Conservation (phyloP, 2,329 filamentous ascomycete species). For the Penicillium verrucosum region DNA sequence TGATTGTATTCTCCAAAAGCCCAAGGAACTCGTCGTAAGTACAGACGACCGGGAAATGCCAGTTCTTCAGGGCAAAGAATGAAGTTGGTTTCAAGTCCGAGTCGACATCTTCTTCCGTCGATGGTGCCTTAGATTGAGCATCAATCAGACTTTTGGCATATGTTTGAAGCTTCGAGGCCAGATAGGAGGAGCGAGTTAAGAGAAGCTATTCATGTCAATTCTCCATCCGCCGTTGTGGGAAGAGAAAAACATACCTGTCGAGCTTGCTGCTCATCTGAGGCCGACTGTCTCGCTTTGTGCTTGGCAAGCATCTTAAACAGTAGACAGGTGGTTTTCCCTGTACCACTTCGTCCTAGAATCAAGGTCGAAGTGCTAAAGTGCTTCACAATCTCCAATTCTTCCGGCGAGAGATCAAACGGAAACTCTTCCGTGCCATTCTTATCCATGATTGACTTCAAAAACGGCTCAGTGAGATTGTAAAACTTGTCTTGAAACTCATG, state of each 20-base stretch:
- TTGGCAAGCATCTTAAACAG: slow-evolving; percentile 30
- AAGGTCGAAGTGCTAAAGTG: slow-evolving; percentile 26
- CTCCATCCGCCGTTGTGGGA: background rate
- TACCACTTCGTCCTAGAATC: slow-evolving; percentile 33
- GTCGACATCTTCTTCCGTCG: background rate
- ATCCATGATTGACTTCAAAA: slow-evolving; percentile 21
- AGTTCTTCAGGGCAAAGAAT: slow-evolving; percentile 19
- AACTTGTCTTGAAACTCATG: slow-evolving; percentile 24
- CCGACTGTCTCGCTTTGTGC: slow-evolving; percentile 16
- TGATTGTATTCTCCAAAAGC: slow-evolving; percentile 21
- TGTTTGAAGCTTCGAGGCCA: slow-evolving; percentile 27
- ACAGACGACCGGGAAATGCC: slow-evolving; percentile 30
- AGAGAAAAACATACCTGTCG: slow-evolving; percentile 15
- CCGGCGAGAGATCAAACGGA: slow-evolving; percentile 31
- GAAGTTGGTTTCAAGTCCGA: slow-evolving; percentile 7
- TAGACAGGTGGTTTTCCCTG: slow-evolving; percentile 34
- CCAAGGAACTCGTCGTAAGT: slow-evolving; percentile 29
- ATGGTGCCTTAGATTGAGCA: slow-evolving; percentile 8
- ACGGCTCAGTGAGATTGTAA: slow-evolving; percentile 28
- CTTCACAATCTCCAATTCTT: slow-evolving; percentile 27
- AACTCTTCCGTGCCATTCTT: slow-evolving; percentile 24
- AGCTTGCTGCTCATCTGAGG: slow-evolving; percentile 6
- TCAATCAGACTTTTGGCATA: slow-evolving; percentile 27
- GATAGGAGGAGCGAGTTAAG: slow-evolving; percentile 28
- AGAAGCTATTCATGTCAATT: slow-evolving; percentile 21